Base-by-base conservation (phyloP, 805 yeast genomes). In the Starmerella gropengiesseri region DNA sequence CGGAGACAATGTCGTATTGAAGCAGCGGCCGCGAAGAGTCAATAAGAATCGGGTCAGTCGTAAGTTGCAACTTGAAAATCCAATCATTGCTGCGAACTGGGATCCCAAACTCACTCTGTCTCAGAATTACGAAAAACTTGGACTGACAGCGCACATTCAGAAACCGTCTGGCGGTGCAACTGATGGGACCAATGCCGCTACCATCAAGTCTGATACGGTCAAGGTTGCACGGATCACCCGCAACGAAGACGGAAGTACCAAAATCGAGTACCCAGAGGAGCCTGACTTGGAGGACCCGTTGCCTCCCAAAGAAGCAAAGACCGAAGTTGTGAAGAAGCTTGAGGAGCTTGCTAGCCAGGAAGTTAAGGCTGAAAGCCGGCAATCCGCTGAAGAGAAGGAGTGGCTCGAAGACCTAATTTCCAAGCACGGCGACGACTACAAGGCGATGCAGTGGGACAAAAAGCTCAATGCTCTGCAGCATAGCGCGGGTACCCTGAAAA, bases 21-120 rank as follows among this genome's bases (percentile, higher is more conserved):
- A 72, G 53, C 75, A 91, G 23, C 73, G 91, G 60, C 70, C 77
- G 51, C 60, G 81, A 56, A 76, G 83, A 57, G 75, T 73, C 55
- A 78, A 77, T 53, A 73, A 81, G 58, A 34, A 34, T 21, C 37
- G 28, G 9, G 37, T 34, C 14, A 34, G 29, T 14, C 70, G 78
- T 52, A 66, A 78, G 46, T 76, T 76, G 47, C 74, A 82, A 25
- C 69, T 70, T 37, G 69, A 82, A 0, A 84, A 85, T 57, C 82
- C 94, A 2, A 74, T 91, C 49, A 81, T 91, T 49, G 93, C 85
- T 4, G 82, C 76, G 26, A 73, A 86, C 60, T 91, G 98, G 98
- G 95, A 91, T 62, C 73, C 77, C 46, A 71, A 73, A 11, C 68
- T 79, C 44, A 87, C 97, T 0, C 65, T 87, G 47, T 70, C 76